phyloP scores from a whole-genome alignment of 805 yeast genomes.

The Metschnikowia kunwiensis region DNA sequence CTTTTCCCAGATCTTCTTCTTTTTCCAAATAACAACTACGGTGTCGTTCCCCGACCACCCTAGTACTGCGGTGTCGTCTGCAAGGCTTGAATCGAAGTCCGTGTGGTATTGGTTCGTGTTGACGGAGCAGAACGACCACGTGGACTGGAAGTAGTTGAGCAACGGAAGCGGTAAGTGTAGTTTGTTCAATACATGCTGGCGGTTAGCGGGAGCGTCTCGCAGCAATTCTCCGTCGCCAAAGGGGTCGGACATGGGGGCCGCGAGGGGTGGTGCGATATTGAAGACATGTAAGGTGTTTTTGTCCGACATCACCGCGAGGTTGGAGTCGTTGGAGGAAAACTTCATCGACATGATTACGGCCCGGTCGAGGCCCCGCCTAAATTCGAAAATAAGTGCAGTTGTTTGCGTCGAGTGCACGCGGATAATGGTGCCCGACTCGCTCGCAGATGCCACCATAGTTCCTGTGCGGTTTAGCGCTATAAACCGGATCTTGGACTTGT shows the following conservation, averaged over 20 bases:
- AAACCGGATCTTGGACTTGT: constrained; percentile 61
- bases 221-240: constrained; percentile 4
- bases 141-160: constrained; percentile 68
- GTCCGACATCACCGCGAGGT: constrained; percentile 82
- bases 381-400: constrained; percentile 73
- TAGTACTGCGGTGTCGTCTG: constrained; percentile 32
- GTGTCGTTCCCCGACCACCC: constrained; percentile 82
- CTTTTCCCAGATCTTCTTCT: constrained; percentile 79
- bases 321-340: constrained; percentile 72
- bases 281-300: constrained; percentile 87
- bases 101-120: constrained; percentile 46
- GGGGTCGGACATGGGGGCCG: constrained; percentile 6
- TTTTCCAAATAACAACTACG: constrained; percentile 72
- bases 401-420: constrained; percentile 67
- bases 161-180: constrained; percentile 61
- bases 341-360: constrained; percentile 81
- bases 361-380: constrained; percentile 84
- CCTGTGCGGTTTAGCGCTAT: constrained; percentile 64
- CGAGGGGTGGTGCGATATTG: constrained; percentile 38
- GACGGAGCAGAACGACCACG: constrained; percentile 83
- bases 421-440: constrained; percentile 78
- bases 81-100: constrained; percentile 20
- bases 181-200: constrained; percentile 63
- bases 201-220: constrained; percentile 33
- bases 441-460: constrained; percentile 72